Evolutionary conservation across 176 grass and related monocot species (phyloP).

Genomic region (Cenchrus americanus): DNA sequence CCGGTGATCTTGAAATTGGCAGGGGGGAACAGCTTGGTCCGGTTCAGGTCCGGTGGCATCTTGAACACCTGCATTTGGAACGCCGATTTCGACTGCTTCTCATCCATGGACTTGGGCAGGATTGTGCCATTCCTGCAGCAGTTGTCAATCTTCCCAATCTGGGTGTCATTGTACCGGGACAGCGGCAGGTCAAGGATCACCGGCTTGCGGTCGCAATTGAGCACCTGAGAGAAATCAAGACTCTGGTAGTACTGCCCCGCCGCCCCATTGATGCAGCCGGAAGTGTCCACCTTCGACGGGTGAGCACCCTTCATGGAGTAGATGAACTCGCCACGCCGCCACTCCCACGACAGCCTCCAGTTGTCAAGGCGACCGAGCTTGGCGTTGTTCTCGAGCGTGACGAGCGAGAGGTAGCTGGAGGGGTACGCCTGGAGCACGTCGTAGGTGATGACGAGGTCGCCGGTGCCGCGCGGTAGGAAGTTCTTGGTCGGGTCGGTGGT

Average conservation of each 20-base stretch:
- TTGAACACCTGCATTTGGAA: conserved; percentile 98
- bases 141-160: conserved; percentile 61
- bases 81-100: conserved; percentile 71
- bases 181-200: conserved; percentile 75
- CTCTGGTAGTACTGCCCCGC: conserved; percentile 59
- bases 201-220: conserved; percentile 75
- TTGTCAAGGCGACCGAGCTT: conserved; percentile 91
- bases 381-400: conserved; percentile 83
- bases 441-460: conserved; percentile 86
- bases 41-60: conserved; percentile 87
- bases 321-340: conserved; percentile 83
- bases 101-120: conserved; percentile 85
- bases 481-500: conserved; percentile 54
- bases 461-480: conserved; percentile 62
- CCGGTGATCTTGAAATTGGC: conserved; percentile 75
- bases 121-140: conserved; percentile 97
- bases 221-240: conserved; percentile 82
- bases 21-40: conserved; percentile 71
- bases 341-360: conserved; percentile 82
- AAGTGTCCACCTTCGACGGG: conserved; percentile 53
- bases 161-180: conserved; percentile 74
- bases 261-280: conserved; percentile 69
- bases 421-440: conserved; percentile 73
- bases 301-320: conserved; percentile 76
- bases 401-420: conserved; percentile 78